phyloP scores from a whole-genome alignment of 2,329 filamentous ascomycete genomes.

The Botryosphaeria dothidea region DNA sequence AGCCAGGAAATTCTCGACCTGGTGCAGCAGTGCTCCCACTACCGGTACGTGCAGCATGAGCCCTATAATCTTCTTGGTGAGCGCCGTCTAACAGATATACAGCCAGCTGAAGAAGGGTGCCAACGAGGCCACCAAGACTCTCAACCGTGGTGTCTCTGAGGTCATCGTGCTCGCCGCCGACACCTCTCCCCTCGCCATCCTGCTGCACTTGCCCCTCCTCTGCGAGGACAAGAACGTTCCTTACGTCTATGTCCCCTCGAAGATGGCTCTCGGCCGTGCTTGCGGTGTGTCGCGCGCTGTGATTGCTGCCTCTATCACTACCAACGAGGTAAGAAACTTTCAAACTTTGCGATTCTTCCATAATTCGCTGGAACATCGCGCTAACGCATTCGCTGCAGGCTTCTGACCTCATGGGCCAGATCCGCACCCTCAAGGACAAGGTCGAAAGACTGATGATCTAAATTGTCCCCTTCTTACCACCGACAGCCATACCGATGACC shows the following conservation, averaged over 20 bases:
- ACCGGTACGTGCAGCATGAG: slow-evolving; percentile 22
- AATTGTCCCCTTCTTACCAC: not conserved
- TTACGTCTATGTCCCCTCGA: slow-evolving; percentile 75
- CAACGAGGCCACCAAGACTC: slow-evolving; percentile 76
- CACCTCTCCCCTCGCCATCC: slow-evolving; percentile 80
- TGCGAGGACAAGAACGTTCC: slow-evolving; percentile 79
- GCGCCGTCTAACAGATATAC: slow-evolving; percentile 21
- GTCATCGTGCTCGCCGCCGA: slow-evolving; percentile 88
- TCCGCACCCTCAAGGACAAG: slow-evolving; percentile 88
- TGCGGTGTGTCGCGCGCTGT: slow-evolving; percentile 87
- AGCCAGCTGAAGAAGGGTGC: slow-evolving; percentile 83
- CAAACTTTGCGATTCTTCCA: not conserved
- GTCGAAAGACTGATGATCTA: slow-evolving; percentile 93
- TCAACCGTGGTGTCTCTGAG: slow-evolving; percentile 89
- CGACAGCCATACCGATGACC: not conserved
- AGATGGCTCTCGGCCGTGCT: slow-evolving; percentile 84
- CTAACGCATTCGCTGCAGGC: not conserved
- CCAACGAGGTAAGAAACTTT: slow-evolving; percentile 44
- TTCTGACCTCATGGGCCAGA: slow-evolving; percentile 79
- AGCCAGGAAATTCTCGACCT: slow-evolving; percentile 48
- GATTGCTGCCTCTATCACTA: slow-evolving; percentile 85
- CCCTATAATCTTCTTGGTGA: not conserved
- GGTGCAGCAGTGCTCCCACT: slow-evolving; percentile 24
- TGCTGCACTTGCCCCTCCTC: slow-evolving; percentile 73
- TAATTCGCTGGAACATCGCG: too few species aligned